Evolutionary conservation across 208 protist species (phyloP).

Genomic region (Wallacemonas sp.): DNA sequence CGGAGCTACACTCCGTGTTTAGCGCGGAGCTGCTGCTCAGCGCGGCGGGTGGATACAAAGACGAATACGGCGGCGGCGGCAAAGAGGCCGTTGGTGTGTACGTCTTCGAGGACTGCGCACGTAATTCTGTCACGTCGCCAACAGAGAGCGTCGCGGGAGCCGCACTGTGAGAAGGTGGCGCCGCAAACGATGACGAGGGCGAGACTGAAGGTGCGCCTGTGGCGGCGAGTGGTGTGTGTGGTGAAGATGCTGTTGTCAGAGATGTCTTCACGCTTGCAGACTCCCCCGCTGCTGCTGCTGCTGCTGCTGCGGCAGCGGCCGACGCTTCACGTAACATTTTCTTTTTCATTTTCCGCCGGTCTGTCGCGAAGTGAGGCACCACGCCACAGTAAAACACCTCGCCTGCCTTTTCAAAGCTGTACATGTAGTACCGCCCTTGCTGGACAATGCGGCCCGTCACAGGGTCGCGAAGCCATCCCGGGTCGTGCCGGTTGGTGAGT

Average conservation of each 20-base stretch:
- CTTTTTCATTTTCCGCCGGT: conserved; percentile 10
- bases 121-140: no score
- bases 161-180: no score
- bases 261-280: background rate
- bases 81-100: no score
- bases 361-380: conserved; percentile 55
- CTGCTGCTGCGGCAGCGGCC: background rate
- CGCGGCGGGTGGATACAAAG: no score
- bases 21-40: background rate
- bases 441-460: conserved; percentile 35
- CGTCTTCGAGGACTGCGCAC: no score
- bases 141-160: no score
- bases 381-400: conserved; percentile 59
- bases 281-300: background rate
- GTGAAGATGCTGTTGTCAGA: background rate
- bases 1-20: background rate
- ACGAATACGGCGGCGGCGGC: no score
- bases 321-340: conserved; percentile 4
- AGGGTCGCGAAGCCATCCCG: conserved; percentile 49
- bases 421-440: conserved; percentile 70
- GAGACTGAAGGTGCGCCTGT: no score
- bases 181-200: no score
- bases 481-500: conserved; percentile 33
- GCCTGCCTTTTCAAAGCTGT: conserved; percentile 51
- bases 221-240: no score